A percentile compares a stretch with the other conserved stretches of the same genome.
Evolutionary conservation across 306 rosid species (phyloP).

Genomic region (Rosa rugosa): DNA sequence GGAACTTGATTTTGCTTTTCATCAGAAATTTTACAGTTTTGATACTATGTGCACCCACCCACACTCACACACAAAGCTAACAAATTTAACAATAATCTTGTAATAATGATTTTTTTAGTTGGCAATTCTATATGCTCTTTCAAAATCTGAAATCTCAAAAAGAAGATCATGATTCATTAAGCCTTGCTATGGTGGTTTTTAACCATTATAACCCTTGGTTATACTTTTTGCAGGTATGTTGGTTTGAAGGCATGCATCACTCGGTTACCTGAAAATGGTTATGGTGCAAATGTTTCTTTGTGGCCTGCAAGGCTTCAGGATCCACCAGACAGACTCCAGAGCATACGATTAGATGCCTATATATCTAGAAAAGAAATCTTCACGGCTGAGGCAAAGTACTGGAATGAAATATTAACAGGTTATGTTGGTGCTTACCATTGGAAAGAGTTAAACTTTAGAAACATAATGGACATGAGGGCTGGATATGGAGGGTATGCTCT

Average conservation of each 20-base stretch:
- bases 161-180: not conserved
- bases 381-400: conserved; percentile 76
- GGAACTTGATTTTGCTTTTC: not conserved
- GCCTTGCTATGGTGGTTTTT: not conserved
- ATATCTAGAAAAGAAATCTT: conserved; percentile 77
- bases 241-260: conserved; percentile 70
- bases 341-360: conserved; percentile 66
- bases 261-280: conserved; percentile 58
- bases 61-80: not conserved
- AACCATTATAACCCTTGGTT: not conserved
- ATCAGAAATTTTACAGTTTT: not conserved
- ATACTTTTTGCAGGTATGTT: conserved; percentile 54
- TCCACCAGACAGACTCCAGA: conserved; percentile 83
- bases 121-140: not conserved
- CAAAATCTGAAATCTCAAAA: not conserved
- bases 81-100: not conserved
- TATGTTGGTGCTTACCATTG: conserved; percentile 64
- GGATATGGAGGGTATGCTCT: conserved; percentile 84
- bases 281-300: conserved; percentile 60
- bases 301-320: conserved; percentile 79
- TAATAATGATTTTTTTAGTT: not conserved
- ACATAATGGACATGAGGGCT: conserved; percentile 86
- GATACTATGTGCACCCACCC: not conserved
- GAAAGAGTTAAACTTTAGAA: conserved; percentile 62
- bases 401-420: conserved; percentile 70